Evolutionary conservation across 1,139 yeast species (phyloP).

Genomic region (Suhomyces ambrosiae): DNA sequence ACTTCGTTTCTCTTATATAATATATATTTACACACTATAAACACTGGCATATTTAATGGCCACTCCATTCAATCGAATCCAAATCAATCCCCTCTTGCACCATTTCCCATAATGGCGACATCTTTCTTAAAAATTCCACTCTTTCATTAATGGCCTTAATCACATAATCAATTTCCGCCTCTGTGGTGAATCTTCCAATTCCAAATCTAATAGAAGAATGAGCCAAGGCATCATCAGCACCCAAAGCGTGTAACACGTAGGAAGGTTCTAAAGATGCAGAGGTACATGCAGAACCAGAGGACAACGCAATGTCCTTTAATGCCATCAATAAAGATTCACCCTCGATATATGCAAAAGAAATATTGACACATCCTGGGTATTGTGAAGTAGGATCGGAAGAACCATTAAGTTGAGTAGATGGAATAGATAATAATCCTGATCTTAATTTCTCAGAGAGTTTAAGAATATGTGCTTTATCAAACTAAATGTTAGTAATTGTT

Average conservation of each 20-base stretch:
- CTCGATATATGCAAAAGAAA: conserved; percentile 95
- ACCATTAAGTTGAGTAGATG: conserved; percentile 90
- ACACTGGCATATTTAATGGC: conserved; percentile 54
- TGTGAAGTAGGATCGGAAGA: conserved; percentile 59
- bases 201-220: conserved; percentile 97
- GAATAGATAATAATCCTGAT: conserved; percentile 73
- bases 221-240: conserved; percentile 97
- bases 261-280: conserved; percentile 98
- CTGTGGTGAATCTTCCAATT: conserved; percentile 95
- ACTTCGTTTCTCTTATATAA: neutral
- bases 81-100: conserved; percentile 97
- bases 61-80: conserved; percentile 95
- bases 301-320: conserved; percentile 90
- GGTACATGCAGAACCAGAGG: conserved; percentile 99
- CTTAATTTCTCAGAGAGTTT: conserved; percentile 72
- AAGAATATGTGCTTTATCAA: conserved; percentile 71
- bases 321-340: conserved; percentile 99
- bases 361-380: conserved; percentile 93
- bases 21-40: conserved; percentile 1
- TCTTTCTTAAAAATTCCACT: conserved; percentile 86
- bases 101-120: conserved; percentile 99
- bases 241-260: conserved; percentile 92
- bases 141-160: conserved; percentile 84
- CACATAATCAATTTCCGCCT: conserved; percentile 92
- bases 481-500: conserved; percentile 30